Conservation (phyloP, 306 rosid species). For the Alnus rubra region DNA sequence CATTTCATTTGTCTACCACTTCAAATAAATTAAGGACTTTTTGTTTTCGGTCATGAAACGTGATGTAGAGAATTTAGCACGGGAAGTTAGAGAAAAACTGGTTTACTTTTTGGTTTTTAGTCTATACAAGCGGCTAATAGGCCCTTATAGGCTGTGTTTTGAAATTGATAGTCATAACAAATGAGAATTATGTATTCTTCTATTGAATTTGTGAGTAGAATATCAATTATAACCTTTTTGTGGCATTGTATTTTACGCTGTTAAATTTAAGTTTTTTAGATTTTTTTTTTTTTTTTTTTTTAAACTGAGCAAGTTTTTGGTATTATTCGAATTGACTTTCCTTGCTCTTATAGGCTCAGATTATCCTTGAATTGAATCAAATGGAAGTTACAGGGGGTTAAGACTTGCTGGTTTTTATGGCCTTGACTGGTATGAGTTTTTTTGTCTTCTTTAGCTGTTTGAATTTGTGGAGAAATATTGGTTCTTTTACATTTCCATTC, state of each 20-base stretch:
- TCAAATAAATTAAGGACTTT: neutral
- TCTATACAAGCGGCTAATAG: neutral
- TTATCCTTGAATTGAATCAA: conserved; percentile 39
- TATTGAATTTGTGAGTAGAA: neutral
- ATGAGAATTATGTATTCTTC: neutral
- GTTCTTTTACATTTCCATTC: conserved; percentile 7
- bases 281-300: neutral
- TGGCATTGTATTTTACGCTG: neutral
- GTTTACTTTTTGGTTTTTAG: neutral
- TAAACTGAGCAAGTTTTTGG: neutral
- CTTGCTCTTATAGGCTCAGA: conserved; percentile 20
- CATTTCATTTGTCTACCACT: neutral
- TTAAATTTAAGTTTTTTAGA: neutral
- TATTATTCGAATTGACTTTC: conserved; percentile 14
- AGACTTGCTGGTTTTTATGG: conserved; percentile 52
- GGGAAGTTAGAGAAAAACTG: neutral
- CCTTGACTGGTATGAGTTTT: conserved; percentile 46
- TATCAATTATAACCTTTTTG: neutral
- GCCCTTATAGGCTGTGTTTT: neutral
- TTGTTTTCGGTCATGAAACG: neutral
- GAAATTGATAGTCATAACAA: conserved; percentile 10
- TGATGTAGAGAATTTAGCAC: neutral
- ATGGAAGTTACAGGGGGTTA: conserved; percentile 83
- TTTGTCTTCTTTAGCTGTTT: conserved; percentile 3
- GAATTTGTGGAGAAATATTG: conserved; percentile 10